Evolutionary conservation across 768 basidiomycete species (phyloP).

Genomic region (Trametes cingulata): DNA sequence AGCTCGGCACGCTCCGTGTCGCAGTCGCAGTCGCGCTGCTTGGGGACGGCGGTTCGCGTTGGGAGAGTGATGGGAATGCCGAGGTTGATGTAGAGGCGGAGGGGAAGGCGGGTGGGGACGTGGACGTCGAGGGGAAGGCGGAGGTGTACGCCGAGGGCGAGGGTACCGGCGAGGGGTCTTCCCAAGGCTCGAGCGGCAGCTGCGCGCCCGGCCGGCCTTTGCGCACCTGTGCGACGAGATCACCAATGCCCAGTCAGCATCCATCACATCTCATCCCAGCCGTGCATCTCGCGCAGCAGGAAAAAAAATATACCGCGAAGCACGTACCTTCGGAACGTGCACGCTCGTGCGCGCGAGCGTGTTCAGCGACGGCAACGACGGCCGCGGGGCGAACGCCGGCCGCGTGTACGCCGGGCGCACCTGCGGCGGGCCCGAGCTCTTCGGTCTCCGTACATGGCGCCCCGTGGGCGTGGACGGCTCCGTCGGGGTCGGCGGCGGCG

Average conservation of each 20-base stretch:
- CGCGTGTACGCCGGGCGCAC: constrained; percentile 42
- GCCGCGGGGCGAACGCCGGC: constrained; percentile 42
- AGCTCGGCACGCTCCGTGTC: constrained; percentile 13
- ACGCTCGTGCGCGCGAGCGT: constrained; percentile 40
- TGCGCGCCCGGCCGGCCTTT: constrained; percentile 45
- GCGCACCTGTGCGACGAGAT: constrained; percentile 33
- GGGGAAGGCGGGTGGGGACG: too few relatives aligned
- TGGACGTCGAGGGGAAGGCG: too few relatives aligned
- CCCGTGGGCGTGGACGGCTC: constrained; percentile 4
- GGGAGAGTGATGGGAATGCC: too few relatives aligned
- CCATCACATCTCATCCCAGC: neutral
- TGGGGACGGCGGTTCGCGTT: neutral
- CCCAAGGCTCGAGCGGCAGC: constrained; percentile 46
- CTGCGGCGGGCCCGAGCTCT: constrained; percentile 37
- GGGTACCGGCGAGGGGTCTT: constrained; percentile 21
- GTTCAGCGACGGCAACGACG: constrained; percentile 45
- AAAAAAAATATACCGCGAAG: neutral
- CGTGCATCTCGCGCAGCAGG: too few relatives aligned
- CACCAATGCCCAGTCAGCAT: constrained; percentile 13
- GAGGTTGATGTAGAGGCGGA: too few relatives aligned
- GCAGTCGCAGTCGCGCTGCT: too few relatives aligned
- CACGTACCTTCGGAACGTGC: constrained; percentile 38
- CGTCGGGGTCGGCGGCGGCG: constrained; percentile 25
- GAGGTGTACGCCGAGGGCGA: too few relatives aligned
- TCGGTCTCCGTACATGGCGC: constrained; percentile 28